These are phyloP conservation scores for Diaporthe vexans DNA, from an alignment of 2,329 filamentous ascomycete genomes.

Conservation along the genomic window DNA sequence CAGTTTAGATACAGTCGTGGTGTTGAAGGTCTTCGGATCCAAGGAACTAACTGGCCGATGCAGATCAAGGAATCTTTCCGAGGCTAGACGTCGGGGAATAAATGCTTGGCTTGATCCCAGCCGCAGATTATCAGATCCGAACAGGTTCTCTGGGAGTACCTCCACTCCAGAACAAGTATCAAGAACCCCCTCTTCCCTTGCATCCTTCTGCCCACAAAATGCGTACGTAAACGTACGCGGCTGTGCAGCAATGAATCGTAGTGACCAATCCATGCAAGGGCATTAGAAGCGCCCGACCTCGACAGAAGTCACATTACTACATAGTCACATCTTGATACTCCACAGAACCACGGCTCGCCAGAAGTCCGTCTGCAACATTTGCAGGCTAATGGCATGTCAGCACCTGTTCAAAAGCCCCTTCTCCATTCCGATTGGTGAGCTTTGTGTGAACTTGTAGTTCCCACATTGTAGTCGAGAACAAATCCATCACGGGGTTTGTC, in stretches of 20 bases:
- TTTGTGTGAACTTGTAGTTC: neutral
- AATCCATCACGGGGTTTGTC: neutral
- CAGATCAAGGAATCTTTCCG: slow-evolving; percentile 3
- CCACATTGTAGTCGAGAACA: neutral
- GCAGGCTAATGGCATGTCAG: neutral
- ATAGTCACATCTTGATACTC: neutral
- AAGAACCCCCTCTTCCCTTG: neutral
- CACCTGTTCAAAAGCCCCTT: neutral
- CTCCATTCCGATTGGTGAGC: neutral
- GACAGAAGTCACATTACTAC: neutral
- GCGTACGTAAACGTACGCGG: neutral
- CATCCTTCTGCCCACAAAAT: neutral
- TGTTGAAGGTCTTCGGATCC: neutral
- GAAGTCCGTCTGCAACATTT: slow-evolving; percentile 1
- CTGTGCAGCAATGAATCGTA: neutral
- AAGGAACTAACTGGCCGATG: neutral
- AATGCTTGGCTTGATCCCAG: neutral
- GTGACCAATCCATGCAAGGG: neutral
- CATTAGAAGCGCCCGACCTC: neutral
- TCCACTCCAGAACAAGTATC: neutral
- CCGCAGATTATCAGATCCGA: slow-evolving; percentile 4
- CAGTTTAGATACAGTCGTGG: no score
- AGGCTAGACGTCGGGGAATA: slow-evolving; percentile 10
- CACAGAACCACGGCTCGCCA: neutral
- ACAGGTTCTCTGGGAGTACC: neutral